Evolutionary conservation across 1,284 basidiomycete genomes (phyloP).

Genomic region (Rhodotorula mucilaginosa): DNA sequence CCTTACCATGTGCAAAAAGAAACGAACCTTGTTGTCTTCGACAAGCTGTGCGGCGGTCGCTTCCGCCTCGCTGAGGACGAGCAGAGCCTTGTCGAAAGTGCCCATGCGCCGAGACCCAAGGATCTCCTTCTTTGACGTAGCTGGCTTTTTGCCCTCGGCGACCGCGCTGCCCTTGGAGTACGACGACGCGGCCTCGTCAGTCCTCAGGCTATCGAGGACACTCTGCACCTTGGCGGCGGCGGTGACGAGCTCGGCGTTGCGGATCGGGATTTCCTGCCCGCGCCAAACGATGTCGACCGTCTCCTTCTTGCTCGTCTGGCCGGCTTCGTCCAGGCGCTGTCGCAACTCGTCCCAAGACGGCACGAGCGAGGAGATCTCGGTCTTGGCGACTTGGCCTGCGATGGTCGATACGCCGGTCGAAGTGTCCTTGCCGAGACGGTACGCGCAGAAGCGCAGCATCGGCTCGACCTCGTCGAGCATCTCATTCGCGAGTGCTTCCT

Average conservation of each 20-base stretch:
- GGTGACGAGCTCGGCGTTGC: conserved; percentile 87
- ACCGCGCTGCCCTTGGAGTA: conserved; percentile 34
- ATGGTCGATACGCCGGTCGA: conserved; percentile 18
- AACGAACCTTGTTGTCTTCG: conserved; percentile 70
- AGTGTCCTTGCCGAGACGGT: conserved; percentile 61
- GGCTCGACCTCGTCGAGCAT: conserved; percentile 85
- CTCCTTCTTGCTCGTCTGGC: conserved; percentile 55
- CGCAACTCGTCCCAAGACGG: conserved; percentile 65
- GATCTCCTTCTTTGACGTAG: conserved; percentile 44
- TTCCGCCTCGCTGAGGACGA: conserved; percentile 81
- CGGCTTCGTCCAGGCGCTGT: conserved; percentile 56
- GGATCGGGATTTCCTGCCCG: conserved; percentile 74
- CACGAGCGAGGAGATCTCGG: conserved; percentile 61
- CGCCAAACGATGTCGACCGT: conserved; percentile 72
- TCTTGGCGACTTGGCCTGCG: conserved; percentile 39
- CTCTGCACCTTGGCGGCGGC: conserved; percentile 79
- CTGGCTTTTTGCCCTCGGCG: conserved; percentile 49
- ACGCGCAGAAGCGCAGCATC: conserved; percentile 87
- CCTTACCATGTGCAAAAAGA: not conserved
- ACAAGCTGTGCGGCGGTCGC: conserved; percentile 71
- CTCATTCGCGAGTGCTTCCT: conserved; percentile 81
- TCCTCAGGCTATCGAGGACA: conserved; percentile 58
- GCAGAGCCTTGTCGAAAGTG: conserved; percentile 77
- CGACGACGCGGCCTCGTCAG: conserved; percentile 35
- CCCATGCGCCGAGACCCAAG: conserved; percentile 58